Evolutionary conservation across 768 basidiomycete species (phyloP).

Genomic region (Auriscalpium microsporum): DNA sequence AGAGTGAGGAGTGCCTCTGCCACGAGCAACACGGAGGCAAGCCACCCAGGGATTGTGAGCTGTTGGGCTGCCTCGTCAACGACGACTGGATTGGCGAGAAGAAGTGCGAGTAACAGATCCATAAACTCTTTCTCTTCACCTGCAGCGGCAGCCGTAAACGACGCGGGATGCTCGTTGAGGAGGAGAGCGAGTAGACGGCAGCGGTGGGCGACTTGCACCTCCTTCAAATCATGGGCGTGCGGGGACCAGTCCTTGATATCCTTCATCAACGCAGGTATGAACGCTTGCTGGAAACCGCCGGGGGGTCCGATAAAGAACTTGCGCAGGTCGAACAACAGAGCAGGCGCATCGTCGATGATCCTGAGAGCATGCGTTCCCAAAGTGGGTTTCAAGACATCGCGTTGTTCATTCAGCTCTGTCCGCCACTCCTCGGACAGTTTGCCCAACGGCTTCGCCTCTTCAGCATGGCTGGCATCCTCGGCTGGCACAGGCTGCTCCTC

Average conservation of each 20-base stretch:
- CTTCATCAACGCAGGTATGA: constrained; percentile 65
- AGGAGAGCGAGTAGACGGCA: constrained; percentile 83
- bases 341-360: constrained; percentile 80
- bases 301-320: constrained; percentile 66
- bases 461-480: constrained; percentile 2
- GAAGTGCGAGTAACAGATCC: constrained; percentile 58
- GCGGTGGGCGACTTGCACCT: constrained; percentile 71
- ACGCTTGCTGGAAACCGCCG: constrained; percentile 50
- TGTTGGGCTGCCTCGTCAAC: constrained; percentile 37
- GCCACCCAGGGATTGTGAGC: constrained; percentile 69
- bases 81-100: constrained; percentile 47
- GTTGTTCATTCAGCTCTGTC: constrained; percentile 52
- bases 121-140: constrained; percentile 51
- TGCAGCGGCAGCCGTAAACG: constrained; percentile 34
- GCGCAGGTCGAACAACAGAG: constrained; percentile 84
- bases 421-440: constrained; percentile 58
- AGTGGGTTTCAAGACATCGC: constrained; percentile 55
- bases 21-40: constrained; percentile 77
- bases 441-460: constrained; percentile 19
- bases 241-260: constrained; percentile 67
- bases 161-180: constrained; percentile 62
- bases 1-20: constrained; percentile 75
- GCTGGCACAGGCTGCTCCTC: background rate
- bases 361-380: constrained; percentile 64
- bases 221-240: constrained; percentile 56